Evolutionary conservation across 805 yeast species (phyloP).

Genomic region (Lachancea meyersii): DNA sequence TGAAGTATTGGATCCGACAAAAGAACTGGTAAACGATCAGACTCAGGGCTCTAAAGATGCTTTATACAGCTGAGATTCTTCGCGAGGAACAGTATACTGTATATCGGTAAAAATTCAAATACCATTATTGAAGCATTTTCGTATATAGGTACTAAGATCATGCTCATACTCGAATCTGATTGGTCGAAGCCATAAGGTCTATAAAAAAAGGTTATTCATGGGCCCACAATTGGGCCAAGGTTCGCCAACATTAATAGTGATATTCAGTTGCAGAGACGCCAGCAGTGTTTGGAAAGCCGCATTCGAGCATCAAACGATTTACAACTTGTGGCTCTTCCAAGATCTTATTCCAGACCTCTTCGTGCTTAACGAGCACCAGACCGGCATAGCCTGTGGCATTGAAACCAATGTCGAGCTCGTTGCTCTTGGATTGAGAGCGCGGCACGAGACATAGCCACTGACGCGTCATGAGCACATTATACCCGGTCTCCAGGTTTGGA

Average conservation of each 20-base stretch:
- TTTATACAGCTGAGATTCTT: too few relatives aligned
- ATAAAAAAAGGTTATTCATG: background rate
- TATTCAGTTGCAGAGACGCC: conserved; percentile 56
- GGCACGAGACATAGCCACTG: conserved; percentile 87
- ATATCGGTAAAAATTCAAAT: background rate
- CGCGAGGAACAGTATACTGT: too few relatives aligned
- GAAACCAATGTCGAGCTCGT: conserved; percentile 47
- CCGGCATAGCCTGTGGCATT: conserved; percentile 83
- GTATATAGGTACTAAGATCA: background rate
- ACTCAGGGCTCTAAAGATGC: too few relatives aligned
- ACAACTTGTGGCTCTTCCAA: conserved; percentile 40
- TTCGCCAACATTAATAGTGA: conserved; percentile 41
- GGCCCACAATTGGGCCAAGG: background rate
- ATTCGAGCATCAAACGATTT: conserved; percentile 47
- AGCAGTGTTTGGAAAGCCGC: conserved; percentile 62
- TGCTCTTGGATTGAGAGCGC: conserved; percentile 51
- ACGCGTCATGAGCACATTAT: conserved; percentile 75
- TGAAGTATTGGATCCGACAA: background rate
- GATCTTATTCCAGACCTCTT: conserved; percentile 45
- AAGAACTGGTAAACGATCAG: background rate
- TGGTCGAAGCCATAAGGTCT: conserved; percentile 1
- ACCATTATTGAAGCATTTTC: background rate
- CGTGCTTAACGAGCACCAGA: conserved; percentile 65
- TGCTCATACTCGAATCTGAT: conserved; percentile 2
- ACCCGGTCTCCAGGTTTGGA: conserved; percentile 33